Base-by-base conservation (phyloP, 495 filamentous ascomycete species). In the Lasiosphaeria ovina region DNA sequence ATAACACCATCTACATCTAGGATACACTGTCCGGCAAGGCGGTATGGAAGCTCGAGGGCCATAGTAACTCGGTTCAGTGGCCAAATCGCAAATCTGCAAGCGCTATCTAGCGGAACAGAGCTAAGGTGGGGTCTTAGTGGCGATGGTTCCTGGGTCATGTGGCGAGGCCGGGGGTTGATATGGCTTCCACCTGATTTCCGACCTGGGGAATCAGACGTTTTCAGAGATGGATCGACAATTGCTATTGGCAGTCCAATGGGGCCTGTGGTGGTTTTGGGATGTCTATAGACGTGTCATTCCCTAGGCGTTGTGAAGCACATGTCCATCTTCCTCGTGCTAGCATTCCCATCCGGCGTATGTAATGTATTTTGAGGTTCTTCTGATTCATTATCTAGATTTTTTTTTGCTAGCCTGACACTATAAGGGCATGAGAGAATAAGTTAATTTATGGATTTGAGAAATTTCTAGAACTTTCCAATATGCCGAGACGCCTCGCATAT, bases 161-260 rank as follows among this genome's bases (percentile, higher is more conserved):
- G 48, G 48, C 48, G 48, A 50, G 48, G 48, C n/a, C 48, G 8
- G 48, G 48, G 48, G 3, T 50, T 17, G 1, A 50, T 50, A 50
- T 50, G 48, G 48, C 48, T 50, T 50, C 48, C 48, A 50, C 48
- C 48, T 50, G 48, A 50, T 50, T 50, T 50, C 48, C 48, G 48
- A 31, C 48, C 48, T 50, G 4, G 4, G 4, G 31, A 1, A 50
- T 50, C 17, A 50, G 48, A 50, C 17, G n/a, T 50, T 50, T 50
- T 17, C 48, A 50, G n/a, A 50, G 48, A 50, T 24, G 48, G 48
- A 50, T 50, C 48, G n/a, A 17, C 48, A 50, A 24, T 50, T 50
- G 48, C 48, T 50, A 50, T 50, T 17, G 48, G 48, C 48, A 9
- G 48, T 50, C 48, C 48, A 8, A 50, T 17, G 24, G 48, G 48